Conservation (phyloP, 148 eudicot species). For the Chenopodium quinoa region DNA sequence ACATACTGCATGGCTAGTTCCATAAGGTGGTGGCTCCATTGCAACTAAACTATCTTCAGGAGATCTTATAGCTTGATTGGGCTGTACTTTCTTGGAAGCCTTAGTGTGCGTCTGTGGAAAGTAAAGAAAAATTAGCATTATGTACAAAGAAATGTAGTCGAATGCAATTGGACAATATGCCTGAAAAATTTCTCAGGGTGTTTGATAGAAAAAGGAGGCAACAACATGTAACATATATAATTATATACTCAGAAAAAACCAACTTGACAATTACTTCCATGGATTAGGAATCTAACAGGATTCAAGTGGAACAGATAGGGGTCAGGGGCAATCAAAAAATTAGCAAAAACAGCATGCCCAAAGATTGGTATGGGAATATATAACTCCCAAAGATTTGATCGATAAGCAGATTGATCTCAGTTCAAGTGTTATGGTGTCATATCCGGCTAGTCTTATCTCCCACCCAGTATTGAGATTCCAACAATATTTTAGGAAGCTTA, state of each 20-base stretch:
- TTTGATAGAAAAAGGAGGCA: too few relatives aligned
- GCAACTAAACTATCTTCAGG: constrained; percentile 45
- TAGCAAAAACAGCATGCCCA: neutral
- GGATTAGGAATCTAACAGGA: neutral
- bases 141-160: neutral
- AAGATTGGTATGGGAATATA: neutral
- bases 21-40: constrained; percentile 73
- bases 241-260: neutral
- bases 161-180: neutral
- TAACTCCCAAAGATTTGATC: neutral
- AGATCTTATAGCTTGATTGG: constrained; percentile 28
- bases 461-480: neutral
- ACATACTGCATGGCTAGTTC: constrained; percentile 80
- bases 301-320: neutral
- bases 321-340: neutral
- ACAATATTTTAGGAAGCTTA: neutral
- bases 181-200: neutral
- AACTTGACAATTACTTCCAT: neutral
- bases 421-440: neutral
- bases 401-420: neutral
- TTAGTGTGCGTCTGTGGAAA: constrained; percentile 72
- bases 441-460: too few relatives aligned
- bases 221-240: neutral
- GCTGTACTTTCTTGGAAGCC: constrained; percentile 51
- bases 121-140: constrained; percentile 11